Evolutionary conservation across 768 basidiomycete genomes (phyloP).

Genomic region (Amanita molliuscula): DNA sequence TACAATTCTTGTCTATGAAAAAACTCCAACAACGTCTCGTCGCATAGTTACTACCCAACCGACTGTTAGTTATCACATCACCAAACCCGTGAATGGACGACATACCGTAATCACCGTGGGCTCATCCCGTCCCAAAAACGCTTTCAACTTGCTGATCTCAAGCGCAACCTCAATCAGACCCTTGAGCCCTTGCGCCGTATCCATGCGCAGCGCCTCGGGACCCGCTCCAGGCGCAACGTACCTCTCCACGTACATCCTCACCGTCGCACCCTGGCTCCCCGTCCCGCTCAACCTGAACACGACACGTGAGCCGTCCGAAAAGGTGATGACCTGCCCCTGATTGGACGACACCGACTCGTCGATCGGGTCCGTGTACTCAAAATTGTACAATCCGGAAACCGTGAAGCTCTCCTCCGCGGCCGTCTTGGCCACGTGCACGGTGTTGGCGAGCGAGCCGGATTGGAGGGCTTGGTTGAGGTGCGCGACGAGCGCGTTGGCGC

Average conservation of each 20-base stretch:
- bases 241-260: conserved; percentile 92
- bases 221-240: conserved; percentile 69
- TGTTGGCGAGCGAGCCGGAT: conserved; percentile 56
- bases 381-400: conserved; percentile 72
- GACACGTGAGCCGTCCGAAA: conserved; percentile 86
- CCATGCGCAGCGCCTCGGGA: conserved; percentile 54
- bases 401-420: conserved; percentile 72
- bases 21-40: neutral
- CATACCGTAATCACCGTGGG: conserved; percentile 95
- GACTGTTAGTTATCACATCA: neutral
- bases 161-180: conserved; percentile 95
- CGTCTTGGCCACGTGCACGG: conserved; percentile 55
- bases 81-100: neutral
- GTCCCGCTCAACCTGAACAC: conserved; percentile 96
- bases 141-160: conserved; percentile 71
- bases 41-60: neutral
- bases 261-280: conserved; percentile 92
- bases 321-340: conserved; percentile 90
- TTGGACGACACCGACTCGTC: conserved; percentile 88
- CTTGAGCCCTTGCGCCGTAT: conserved; percentile 84
- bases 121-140: conserved; percentile 78
- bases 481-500: conserved; percentile 78
- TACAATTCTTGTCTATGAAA: too few relatives aligned
- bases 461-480: conserved; percentile 65
- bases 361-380: conserved; percentile 98